Conservation (phyloP, 75 land plant genomes). For the Selaginella moellendorffii region DNA sequence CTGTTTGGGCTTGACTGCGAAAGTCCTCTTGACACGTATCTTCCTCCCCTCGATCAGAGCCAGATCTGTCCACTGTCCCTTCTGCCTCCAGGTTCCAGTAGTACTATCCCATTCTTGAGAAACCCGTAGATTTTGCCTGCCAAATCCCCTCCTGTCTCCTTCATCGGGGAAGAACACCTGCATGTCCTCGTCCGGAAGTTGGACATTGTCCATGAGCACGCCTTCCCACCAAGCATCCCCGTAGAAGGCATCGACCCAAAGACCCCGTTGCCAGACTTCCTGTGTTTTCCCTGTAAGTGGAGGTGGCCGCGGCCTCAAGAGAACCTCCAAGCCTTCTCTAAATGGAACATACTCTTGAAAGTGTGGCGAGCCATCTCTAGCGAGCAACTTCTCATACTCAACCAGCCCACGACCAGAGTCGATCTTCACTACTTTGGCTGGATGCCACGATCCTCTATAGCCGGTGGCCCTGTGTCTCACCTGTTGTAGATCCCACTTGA, state of each 20-base stretch:
- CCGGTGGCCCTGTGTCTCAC: conserved; percentile 49
- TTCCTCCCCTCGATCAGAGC: not conserved
- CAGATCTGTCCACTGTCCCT: conserved; percentile 7
- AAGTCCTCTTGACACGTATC: not conserved
- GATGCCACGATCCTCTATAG: conserved; percentile 61
- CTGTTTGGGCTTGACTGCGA: not conserved
- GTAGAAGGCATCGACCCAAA: conserved; percentile 49
- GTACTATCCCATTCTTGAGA: conserved; percentile 60
- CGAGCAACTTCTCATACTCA: conserved; percentile 35
- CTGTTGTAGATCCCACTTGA: too few relatives aligned
- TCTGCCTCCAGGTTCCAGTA: conserved; percentile 34
- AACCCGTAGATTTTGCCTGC: conserved; percentile 23
- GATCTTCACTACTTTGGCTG: conserved; percentile 27
- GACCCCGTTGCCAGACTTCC: conserved; percentile 25
- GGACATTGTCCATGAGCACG: conserved; percentile 39
- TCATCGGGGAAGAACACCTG: conserved; percentile 59
- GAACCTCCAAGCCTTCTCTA: conserved; percentile 4
- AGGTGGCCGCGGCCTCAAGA: conserved; percentile 49
- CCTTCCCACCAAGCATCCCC: conserved; percentile 91
- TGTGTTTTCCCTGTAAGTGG: not conserved
- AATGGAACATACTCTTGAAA: conserved; percentile 31
- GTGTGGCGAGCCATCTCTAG: conserved; percentile 14
- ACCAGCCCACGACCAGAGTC: conserved; percentile 18
- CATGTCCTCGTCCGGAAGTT: conserved; percentile 4
- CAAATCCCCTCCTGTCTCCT: conserved; percentile 33